phyloP scores from a whole-genome alignment of 2,329 filamentous ascomycete species.

The Xylaria polymorpha region DNA sequence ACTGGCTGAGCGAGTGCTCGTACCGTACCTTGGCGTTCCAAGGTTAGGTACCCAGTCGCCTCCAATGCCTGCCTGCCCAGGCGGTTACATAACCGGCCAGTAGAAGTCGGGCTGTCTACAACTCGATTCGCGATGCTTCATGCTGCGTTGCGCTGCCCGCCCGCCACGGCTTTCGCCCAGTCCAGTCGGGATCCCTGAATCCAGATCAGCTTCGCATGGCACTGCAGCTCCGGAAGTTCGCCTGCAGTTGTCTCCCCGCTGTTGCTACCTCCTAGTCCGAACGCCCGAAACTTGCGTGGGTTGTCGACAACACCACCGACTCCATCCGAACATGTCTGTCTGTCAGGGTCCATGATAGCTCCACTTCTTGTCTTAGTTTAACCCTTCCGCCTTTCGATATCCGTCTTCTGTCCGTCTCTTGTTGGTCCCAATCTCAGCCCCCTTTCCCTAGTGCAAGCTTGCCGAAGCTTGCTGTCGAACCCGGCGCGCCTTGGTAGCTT shows the following conservation, averaged over 20 bases:
- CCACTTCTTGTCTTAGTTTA: conserved; percentile 36
- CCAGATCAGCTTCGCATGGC: conserved; percentile 31
- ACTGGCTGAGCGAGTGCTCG: conserved; percentile 35
- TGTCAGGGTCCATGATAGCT: conserved; percentile 31
- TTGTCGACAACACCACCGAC: conserved; percentile 25
- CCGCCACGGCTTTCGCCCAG: conserved; percentile 23
- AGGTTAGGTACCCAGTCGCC: conserved; percentile 17
- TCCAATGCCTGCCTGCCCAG: conserved; percentile 1
- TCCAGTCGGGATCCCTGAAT: conserved; percentile 31
- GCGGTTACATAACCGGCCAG: conserved; percentile 14
- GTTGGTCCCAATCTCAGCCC: conserved; percentile 13
- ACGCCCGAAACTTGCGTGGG: conserved; percentile 30
- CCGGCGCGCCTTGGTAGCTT: conserved; percentile 15
- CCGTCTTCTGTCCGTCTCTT: conserved; percentile 11
- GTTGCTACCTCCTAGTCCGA: conserved; percentile 30
- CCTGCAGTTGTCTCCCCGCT: conserved; percentile 28
- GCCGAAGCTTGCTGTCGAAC: conserved; percentile 14
- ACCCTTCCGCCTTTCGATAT: conserved; percentile 23
- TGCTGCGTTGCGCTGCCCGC: conserved; percentile 11
- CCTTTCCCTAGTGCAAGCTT: conserved; percentile 13
- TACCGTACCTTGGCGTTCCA: conserved; percentile 25
- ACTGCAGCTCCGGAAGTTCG: conserved; percentile 37
- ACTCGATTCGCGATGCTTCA: conserved; percentile 25
- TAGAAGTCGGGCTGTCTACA: conserved; percentile 11
- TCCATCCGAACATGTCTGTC: conserved; percentile 32